Evolutionary conservation across 176 grass and related monocot genomes (phyloP).

Genomic region (Alloteropsis semialata): DNA sequence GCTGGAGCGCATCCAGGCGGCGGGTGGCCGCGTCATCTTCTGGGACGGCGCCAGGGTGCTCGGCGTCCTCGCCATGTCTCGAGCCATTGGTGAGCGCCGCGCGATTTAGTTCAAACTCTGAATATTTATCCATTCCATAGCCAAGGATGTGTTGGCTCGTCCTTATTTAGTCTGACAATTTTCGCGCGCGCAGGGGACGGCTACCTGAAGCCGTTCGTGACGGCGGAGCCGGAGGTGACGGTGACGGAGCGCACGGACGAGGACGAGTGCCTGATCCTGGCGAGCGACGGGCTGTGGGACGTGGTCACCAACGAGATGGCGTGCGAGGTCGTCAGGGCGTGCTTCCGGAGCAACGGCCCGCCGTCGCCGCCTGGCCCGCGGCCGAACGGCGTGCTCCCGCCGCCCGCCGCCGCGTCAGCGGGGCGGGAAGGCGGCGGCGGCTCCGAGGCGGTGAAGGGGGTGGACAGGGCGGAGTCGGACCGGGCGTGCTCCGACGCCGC

Average conservation of each 20-base stretch:
- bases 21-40: conserved; percentile 60
- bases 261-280: conserved; percentile 68
- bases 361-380: neutral
- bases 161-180: neutral
- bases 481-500: conserved; percentile 50
- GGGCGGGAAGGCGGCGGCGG: neutral
- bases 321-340: conserved; percentile 42
- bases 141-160: neutral
- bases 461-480: conserved; percentile 35
- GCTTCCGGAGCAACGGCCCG: conserved; percentile 37
- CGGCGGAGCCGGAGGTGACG: conserved; percentile 65
- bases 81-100: conserved; percentile 55
- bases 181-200: conserved; percentile 47
- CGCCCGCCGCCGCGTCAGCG: neutral
- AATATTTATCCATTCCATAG: neutral
- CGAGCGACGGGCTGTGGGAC: conserved; percentile 75
- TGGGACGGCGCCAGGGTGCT: conserved; percentile 74
- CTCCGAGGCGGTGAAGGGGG: conserved; percentile 4
- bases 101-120: neutral
- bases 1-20: conserved; percentile 51
- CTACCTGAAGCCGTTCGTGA: conserved; percentile 73
- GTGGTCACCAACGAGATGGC: conserved; percentile 60
- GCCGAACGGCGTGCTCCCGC: conserved; percentile 18
- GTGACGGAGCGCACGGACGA: conserved; percentile 36
- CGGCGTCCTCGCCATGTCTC: conserved; percentile 76